Evolutionary conservation across 106 monocot species (phyloP).

Genomic region (Acorus gramineus): DNA sequence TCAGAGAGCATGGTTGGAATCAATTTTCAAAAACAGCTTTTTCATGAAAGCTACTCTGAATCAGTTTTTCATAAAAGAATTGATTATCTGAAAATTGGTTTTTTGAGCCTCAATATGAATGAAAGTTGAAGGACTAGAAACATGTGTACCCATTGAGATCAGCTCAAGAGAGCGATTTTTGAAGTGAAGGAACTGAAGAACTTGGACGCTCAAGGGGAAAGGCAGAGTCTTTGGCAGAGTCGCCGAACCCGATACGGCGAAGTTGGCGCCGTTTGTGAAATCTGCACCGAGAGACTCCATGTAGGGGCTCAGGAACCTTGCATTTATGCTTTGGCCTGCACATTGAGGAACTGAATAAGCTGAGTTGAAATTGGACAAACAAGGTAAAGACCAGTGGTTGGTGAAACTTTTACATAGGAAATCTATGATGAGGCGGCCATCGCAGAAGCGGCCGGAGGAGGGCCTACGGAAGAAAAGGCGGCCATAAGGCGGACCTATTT

Average conservation of each 20-base stretch:
- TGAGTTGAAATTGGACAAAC: too few relatives aligned
- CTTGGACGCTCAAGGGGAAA: constrained; percentile 36
- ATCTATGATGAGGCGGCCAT: constrained; percentile 50
- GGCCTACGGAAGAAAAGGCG: constrained; percentile 36
- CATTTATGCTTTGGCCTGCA: constrained; percentile 38
- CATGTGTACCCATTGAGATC: constrained; percentile 18
- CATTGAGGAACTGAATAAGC: background rate
- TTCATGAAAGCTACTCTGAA: too few relatives aligned
- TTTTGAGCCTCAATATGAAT: too few relatives aligned
- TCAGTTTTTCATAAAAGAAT: too few relatives aligned
- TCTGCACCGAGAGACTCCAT: constrained; percentile 53
- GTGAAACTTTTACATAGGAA: constrained; percentile 31
- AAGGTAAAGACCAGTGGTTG: too few relatives aligned
- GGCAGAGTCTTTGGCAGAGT: constrained; percentile 6
- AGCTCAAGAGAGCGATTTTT: constrained; percentile 50
- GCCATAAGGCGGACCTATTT: constrained; percentile 35
- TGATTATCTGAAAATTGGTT: too few relatives aligned
- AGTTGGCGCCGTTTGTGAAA: constrained; percentile 42
- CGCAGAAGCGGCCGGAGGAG: constrained; percentile 42
- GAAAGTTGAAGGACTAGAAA: too few relatives aligned
- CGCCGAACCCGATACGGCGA: constrained; percentile 42
- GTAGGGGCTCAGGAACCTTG: constrained; percentile 41
- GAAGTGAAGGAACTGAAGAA: constrained; percentile 55
- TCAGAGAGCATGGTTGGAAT: background rate
- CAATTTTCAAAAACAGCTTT: background rate